Evolutionary conservation across 257 asterid species (phyloP), one percentile per base, ranked within the genome.

Genomic region (Solanum tacnaense): DNA sequence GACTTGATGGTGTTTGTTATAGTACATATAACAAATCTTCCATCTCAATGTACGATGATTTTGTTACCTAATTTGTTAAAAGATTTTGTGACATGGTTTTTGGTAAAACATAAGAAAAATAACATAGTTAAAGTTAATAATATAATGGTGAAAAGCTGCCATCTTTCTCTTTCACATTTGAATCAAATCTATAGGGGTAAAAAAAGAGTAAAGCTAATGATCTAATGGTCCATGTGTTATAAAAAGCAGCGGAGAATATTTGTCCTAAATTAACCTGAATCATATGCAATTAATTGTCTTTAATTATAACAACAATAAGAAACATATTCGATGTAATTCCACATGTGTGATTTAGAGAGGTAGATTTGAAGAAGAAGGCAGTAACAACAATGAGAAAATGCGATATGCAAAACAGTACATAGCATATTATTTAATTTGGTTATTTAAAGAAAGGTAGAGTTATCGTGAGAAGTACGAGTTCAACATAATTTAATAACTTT

Each of bases 51-150:
- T 29, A 82, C 70, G 41, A 82, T 13, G 85, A 82, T 82, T 82
- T 82, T 62, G 70, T 82, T 29, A 38, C 85, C 70, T 49, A 82
- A 49, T 82, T 81, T 82, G 41, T 82, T 46, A 82, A 44, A 79
- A 35, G 4, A 5, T 46, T 10, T 46, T 79, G 25, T 46, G 70
- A 18, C 41, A 16, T 46, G 9, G 35, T 18, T 81, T 81, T 49
- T 25, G 85, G 85, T 29, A 46, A 46, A 82, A 82, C 44, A 34
- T 82, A 29, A 82, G 68, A 81, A 81, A 81, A 20, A 18, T 49
- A 49, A 82, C 29, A 46, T 29, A 20, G 39, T 46, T 49, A 46
- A 44, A 56, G 9, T 7, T 56, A 18, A 18, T 56, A 18, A 52
- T 52, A 52, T 49, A 82, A 82, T 18, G 85, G 85, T 49, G 25